phyloP scores from a whole-genome alignment of 352 stramenopile genomes.

The Phytophthora aleatoria region DNA sequence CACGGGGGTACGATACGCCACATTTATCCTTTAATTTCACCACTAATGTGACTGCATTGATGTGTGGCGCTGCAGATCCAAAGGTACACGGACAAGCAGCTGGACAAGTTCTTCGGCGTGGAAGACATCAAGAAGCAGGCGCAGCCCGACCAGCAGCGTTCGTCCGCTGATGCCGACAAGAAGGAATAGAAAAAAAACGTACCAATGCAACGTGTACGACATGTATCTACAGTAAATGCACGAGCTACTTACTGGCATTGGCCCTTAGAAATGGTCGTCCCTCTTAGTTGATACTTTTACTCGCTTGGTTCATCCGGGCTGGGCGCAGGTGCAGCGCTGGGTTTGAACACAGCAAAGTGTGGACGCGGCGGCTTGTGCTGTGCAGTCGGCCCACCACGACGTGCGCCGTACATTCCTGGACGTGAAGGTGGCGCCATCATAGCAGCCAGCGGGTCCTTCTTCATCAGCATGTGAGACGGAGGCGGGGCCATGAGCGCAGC shows the following conservation, averaged over 20 bases:
- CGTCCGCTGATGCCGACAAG: constrained; percentile 14
- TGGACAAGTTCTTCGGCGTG: constrained; percentile 90
- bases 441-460: constrained; percentile 79
- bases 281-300: constrained; percentile 22
- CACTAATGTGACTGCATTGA: constrained; percentile 1
- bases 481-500: constrained; percentile 84
- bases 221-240: constrained; percentile 38
- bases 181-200: constrained; percentile 21
- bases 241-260: constrained; percentile 25
- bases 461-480: constrained; percentile 72
- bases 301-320: constrained; percentile 30
- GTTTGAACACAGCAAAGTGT: constrained; percentile 91
- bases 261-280: neutral
- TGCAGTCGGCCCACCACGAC: constrained; percentile 32
- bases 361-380: constrained; percentile 68
- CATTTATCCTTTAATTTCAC: neutral
- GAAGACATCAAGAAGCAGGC: constrained; percentile 58
- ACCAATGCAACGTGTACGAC: constrained; percentile 15
- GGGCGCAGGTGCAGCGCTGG: constrained; percentile 31
- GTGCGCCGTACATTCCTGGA: constrained; percentile 38
- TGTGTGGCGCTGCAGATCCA: constrained; percentile 48
- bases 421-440: constrained; percentile 85
- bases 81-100: constrained; percentile 76
- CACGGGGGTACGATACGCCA: constrained; percentile 52
- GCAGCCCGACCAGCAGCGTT: constrained; percentile 18